Conservation (phyloP, 2,329 filamentous ascomycete species). For the Exophiala aquamarina region DNA sequence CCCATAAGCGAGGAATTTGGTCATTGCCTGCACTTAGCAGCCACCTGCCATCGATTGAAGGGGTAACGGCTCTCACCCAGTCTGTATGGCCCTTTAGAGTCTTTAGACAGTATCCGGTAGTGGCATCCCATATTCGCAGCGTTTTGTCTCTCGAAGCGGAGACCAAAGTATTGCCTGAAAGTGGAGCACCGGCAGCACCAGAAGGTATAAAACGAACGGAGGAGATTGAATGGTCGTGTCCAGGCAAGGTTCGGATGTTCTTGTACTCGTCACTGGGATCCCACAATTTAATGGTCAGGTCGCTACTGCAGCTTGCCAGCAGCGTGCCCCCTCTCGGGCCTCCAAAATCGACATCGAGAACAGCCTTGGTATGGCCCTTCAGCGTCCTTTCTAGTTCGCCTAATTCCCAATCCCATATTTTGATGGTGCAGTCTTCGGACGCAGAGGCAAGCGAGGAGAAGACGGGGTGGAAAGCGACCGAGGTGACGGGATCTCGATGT, state of each 20-base stretch:
- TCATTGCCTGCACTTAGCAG: slow-evolving; percentile 82
- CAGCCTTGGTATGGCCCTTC: slow-evolving; percentile 87
- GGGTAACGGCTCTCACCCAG: slow-evolving; percentile 87
- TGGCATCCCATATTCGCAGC: slow-evolving; percentile 87
- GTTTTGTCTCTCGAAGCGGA: slow-evolving; percentile 84
- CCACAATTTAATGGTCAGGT: slow-evolving; percentile 94
- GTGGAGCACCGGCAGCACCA: slow-evolving; percentile 72
- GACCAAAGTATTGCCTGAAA: slow-evolving; percentile 81
- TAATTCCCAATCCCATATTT: slow-evolving; percentile 96
- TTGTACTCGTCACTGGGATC: slow-evolving; percentile 91
- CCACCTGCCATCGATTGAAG: slow-evolving; percentile 79
- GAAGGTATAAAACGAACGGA: slow-evolving; percentile 85
- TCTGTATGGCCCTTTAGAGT: slow-evolving; percentile 83
- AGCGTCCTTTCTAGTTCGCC: slow-evolving; percentile 87
- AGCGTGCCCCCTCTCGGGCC: slow-evolving; percentile 77
- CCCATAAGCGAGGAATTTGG: slow-evolving; percentile 80
- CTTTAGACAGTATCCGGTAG: slow-evolving; percentile 87
- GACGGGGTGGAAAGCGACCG: slow-evolving; percentile 87
- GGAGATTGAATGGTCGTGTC: slow-evolving; percentile 90
- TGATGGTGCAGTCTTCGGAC: slow-evolving; percentile 90
- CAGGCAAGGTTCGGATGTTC: slow-evolving; percentile 85
- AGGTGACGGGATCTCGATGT: slow-evolving; percentile 77
- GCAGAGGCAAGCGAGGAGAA: slow-evolving; percentile 89
- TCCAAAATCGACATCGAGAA: slow-evolving; percentile 86
- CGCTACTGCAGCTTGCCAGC: slow-evolving; percentile 80